phyloP scores from a whole-genome alignment of 352 stramenopile genomes.

The Globisporangium cystogenes region DNA sequence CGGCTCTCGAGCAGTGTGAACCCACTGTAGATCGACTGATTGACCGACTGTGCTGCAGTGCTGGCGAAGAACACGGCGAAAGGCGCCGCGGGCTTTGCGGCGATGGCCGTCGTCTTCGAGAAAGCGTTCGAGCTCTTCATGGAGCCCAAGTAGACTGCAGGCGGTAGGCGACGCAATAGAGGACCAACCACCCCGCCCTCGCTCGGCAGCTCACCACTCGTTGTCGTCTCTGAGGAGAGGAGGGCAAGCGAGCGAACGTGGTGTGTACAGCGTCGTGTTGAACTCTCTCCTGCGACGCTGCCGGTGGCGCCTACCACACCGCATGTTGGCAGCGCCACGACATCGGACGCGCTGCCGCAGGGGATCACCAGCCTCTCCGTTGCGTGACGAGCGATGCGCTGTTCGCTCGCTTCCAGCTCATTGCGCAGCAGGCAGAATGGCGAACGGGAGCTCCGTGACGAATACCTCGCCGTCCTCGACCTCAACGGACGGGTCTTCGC shows the following conservation, averaged over 20 bases:
- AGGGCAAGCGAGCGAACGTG: too few species aligned
- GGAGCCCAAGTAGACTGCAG: conserved; percentile 9
- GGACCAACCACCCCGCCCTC: too few species aligned
- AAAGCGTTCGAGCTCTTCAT: conserved; percentile 70
- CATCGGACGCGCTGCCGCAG: conserved; percentile 16
- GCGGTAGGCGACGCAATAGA: not conserved
- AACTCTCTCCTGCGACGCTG: conserved; percentile 21
- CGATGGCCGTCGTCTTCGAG: conserved; percentile 84
- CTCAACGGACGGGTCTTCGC: conserved; percentile 21
- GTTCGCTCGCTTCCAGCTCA: conserved; percentile 11
- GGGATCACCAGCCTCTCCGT: conserved; percentile 15
- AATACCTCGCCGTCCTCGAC: conserved; percentile 28
- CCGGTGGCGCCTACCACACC: conserved; percentile 35
- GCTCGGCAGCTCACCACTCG: too few species aligned
- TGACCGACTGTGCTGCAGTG: conserved; percentile 25
- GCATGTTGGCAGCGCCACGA: conserved; percentile 26
- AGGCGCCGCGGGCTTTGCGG: conserved; percentile 68
- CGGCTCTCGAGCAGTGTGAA: too few species aligned
- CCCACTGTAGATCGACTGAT: not conserved
- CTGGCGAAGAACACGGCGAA: conserved; percentile 67
- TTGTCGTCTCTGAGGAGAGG: not conserved
- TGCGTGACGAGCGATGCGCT: not conserved
- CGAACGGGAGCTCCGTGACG: conserved; percentile 41
- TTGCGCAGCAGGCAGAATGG: conserved; percentile 20
- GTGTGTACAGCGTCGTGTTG: too few species aligned